Percentiles rank a stretch among this genome's conserved stretches.
Evolutionary conservation across 169 alveolate species (phyloP).

Genomic region (Amoebophrya sp.): DNA sequence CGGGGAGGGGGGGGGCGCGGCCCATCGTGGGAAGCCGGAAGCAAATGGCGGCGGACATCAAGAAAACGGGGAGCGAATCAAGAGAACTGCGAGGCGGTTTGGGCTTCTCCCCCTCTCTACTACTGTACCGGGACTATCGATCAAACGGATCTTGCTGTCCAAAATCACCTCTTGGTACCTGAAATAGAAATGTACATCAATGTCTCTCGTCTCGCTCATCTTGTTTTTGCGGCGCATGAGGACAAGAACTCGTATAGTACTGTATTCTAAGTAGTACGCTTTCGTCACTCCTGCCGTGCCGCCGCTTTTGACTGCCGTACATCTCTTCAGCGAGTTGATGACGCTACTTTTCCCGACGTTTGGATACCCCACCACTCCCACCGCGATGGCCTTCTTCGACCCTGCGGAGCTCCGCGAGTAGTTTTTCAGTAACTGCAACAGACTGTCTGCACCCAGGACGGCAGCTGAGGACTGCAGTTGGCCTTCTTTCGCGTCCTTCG

Average conservation of each 20-base stretch:
- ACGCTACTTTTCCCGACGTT: slow-evolving; percentile 84
- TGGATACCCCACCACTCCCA: slow-evolving; percentile 85
- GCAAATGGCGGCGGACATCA: no score
- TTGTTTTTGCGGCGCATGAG: neutral
- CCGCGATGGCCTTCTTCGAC: slow-evolving; percentile 57
- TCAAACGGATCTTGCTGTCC: slow-evolving; percentile 64
- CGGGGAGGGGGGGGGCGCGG: no score
- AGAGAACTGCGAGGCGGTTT: neutral
- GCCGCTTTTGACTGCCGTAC: slow-evolving; percentile 9
- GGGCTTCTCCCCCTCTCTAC: neutral
- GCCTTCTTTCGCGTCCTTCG: neutral
- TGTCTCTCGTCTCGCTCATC: neutral
- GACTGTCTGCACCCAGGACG: neutral
- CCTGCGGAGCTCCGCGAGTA: slow-evolving; percentile 57
- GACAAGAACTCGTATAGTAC: neutral
- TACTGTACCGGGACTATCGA: slow-evolving; percentile 82
- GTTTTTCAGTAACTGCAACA: slow-evolving; percentile 34
- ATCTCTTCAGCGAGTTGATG: slow-evolving; percentile 71
- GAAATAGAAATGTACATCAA: neutral
- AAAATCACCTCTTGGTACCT: slow-evolving; percentile 44
- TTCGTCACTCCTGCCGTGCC: neutral
- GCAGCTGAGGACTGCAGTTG: neutral
- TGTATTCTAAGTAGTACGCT: neutral
- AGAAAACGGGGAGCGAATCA: no score
- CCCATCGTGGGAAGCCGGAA: no score